A percentile compares a stretch with the other conserved stretches of the same genome.
phyloP scores from a whole-genome alignment of 345 rosid species.

The Brassica carinata region DNA sequence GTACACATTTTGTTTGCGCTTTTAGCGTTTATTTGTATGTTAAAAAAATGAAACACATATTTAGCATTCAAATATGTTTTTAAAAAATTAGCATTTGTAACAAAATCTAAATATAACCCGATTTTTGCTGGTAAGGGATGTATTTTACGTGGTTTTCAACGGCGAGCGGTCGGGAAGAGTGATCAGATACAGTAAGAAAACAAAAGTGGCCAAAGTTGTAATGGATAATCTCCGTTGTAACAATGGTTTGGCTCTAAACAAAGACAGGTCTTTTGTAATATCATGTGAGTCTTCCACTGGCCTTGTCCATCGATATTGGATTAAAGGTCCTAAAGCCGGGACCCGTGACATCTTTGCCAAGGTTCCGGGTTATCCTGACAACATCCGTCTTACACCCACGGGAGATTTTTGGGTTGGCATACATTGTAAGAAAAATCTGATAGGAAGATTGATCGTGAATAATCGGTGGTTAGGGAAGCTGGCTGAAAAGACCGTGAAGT shows the following conservation, averaged over 20 bases:
- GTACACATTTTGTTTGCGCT: background rate
- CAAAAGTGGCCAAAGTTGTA: background rate
- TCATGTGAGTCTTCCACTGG: constrained; percentile 47
- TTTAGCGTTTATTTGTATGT: background rate
- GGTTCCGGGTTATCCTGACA: constrained; percentile 24
- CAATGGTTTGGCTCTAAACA: constrained; percentile 69
- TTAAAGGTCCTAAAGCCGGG: constrained; percentile 45
- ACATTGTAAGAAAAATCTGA: background rate
- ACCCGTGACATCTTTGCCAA: constrained; percentile 27
- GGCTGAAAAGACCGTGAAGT: constrained; percentile 16
- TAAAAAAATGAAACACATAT: background rate
- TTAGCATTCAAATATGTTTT: background rate
- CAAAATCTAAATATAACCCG: background rate
- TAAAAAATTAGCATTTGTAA: background rate
- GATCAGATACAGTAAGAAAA: constrained; percentile 25
- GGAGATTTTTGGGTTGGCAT: constrained; percentile 34
- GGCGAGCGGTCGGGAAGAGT: constrained; percentile 27
- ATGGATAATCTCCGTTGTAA: constrained; percentile 48
- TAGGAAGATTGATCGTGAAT: constrained; percentile 34
- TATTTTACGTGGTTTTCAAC: background rate
- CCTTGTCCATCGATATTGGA: constrained; percentile 47
- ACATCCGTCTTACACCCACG: constrained; percentile 18
- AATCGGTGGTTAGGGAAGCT: constrained; percentile 43
- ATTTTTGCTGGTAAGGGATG: background rate
- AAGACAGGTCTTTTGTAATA: constrained; percentile 53